Conservation (phyloP, 345 rosid genomes). For the sweet orange (Citrus sinensis) region DVS_A1.0 CM039169.1:2790501-2791000, state of each 20-base stretch:
- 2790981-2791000: too few relatives aligned
- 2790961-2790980: too few relatives aligned
- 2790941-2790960: too few relatives aligned
- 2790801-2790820: not conserved
- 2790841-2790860: too few relatives aligned
- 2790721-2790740: not conserved
- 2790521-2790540: slow-evolving; percentile 7
- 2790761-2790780: slow-evolving; percentile 16
- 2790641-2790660: not conserved
- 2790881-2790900: too few relatives aligned
- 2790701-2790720: not conserved
- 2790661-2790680: slow-evolving; percentile 16
- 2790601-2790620: too few relatives aligned
- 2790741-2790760: slow-evolving; percentile 24
- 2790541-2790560: slow-evolving; percentile 7
- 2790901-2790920: too few relatives aligned
- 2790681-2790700: not conserved
- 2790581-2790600: not conserved
- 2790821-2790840: too few relatives aligned
- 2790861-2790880: too few relatives aligned
- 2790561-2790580: slow-evolving; percentile 16
- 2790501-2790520: not conserved
- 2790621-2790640: too few relatives aligned
- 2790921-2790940: too few relatives aligned
- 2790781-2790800: not conserved